Conservation (phyloP, 2,329 filamentous ascomycete genomes). For the Passalora sequoiae region DNA sequence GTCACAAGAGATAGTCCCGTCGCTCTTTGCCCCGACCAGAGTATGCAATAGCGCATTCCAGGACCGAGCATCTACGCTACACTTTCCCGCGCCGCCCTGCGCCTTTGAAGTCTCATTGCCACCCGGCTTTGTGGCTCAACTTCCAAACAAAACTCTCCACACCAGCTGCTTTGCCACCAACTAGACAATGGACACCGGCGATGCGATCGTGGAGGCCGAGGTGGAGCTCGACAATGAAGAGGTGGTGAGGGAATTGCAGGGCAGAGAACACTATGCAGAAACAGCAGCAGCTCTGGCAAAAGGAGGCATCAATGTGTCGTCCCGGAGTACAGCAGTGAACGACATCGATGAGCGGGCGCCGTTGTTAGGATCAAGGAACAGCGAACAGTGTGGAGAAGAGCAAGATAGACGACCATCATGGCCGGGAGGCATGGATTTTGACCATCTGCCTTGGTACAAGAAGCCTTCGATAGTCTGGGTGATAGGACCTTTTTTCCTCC, state of each 20-base stretch:
- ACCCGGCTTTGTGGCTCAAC: background rate
- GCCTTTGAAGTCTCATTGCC: background rate
- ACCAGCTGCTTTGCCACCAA: conserved; percentile 3
- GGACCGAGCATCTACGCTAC: background rate
- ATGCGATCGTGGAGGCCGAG: conserved; percentile 32
- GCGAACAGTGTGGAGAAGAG: conserved; percentile 21
- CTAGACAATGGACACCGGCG: conserved; percentile 29
- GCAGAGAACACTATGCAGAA: conserved; percentile 15
- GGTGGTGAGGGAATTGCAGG: conserved; percentile 15
- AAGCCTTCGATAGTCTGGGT: conserved; percentile 73
- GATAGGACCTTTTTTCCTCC: conserved; percentile 71
- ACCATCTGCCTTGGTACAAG: conserved; percentile 57
- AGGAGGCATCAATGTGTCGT: conserved; percentile 19
- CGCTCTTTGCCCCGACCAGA: background rate
- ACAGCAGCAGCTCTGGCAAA: conserved; percentile 21
- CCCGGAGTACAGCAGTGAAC: conserved; percentile 5
- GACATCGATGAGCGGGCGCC: conserved; percentile 25
- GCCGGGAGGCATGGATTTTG: conserved; percentile 48
- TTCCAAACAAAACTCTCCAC: background rate
- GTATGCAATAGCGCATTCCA: conserved; percentile 1
- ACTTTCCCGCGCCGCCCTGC: background rate
- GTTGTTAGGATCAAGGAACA: conserved; percentile 18
- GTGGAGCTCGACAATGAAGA: conserved; percentile 29
- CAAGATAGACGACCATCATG: conserved; percentile 21
- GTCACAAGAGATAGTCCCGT: no score